phyloP scores from a whole-genome alignment of 1,284 basidiomycete genomes.

The Schizophyllum commune region DNA sequence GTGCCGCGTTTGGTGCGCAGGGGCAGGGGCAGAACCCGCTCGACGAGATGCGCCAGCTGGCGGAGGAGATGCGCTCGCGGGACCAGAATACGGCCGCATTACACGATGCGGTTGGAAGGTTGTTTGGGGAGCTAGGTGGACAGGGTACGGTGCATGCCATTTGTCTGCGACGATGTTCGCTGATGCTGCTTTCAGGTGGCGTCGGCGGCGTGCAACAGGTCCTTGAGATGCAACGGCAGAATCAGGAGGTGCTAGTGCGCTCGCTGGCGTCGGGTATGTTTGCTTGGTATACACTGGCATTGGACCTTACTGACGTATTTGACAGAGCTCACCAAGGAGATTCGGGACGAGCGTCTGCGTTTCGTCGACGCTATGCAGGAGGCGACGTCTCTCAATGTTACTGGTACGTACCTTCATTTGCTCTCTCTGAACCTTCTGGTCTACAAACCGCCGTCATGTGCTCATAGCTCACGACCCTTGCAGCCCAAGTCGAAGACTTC shows the following conservation, averaged over 20 bases:
- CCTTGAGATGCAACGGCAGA: constrained; percentile 59
- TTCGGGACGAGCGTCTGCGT: constrained; percentile 73
- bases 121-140: not conserved
- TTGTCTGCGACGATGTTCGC: not conserved
- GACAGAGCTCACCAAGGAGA: constrained; percentile 71
- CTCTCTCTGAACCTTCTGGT: too few species aligned
- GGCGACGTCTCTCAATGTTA: constrained; percentile 79
- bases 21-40: constrained; percentile 19
- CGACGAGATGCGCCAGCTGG: constrained; percentile 35
- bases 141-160: not conserved
- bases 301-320: not conserved
- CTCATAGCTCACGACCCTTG: too few species aligned
- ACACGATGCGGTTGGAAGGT: not conserved
- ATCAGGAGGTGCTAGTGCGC: constrained; percentile 62
- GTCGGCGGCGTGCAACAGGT: constrained; percentile 47
- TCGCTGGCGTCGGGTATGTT: constrained; percentile 53
- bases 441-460: too few species aligned
- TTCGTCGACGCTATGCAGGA: constrained; percentile 91
- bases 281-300: too few species aligned
- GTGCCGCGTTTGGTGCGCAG: constrained; percentile 35
- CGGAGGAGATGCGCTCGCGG: constrained; percentile 30
- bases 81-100: constrained; percentile 35
- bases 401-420: constrained; percentile 48
- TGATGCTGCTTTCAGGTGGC: constrained; percentile 16
- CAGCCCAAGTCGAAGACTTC: constrained; percentile 81